Evolutionary conservation across 2,329 filamentous ascomycete genomes (phyloP), one percentile per base, ranked within the genome.

Genomic region (Fusarium siculi): DNA sequence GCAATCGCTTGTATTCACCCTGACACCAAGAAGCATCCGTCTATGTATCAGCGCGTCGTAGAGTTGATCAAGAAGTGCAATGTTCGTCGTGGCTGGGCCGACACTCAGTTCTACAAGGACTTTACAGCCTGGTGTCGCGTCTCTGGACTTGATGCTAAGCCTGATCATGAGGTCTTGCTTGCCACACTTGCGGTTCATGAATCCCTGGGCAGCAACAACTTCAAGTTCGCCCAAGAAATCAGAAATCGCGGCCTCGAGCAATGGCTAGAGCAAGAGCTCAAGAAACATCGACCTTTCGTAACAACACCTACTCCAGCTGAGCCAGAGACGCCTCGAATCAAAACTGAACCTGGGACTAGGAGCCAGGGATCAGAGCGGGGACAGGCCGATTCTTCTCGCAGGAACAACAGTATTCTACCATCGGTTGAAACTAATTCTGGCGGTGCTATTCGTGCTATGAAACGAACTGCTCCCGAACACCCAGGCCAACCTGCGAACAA

Each of bases 261-360:
- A 2, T 75, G 73, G 73, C 53, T 47, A 16, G 9, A n/a, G 4
- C 4, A 64, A 14, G 12, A 69, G 40, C 52, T 75, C 16, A n/a
- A 40, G 11, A 10, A 15, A 9, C 9, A 7, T 10, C 12, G 12
- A 9, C 32, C 44, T 4, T 7, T 44, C 15, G 23, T 32, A 4
- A 21, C 46, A 7, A 14, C 21, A 5, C 11, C 34, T 4, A 21
- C 28, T 2, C 7, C 47, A 12, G 15, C 16, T 12, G 12, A 18
- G 12, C 37, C 52, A 7, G 14, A 30, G 23, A 30, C 43, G 5
- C 40, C 23, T 12, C 34, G 4, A 16, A 18, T 61, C n/a, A 66
- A 67, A 16, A 2, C 30, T 9, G 59, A 63, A 30, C 44, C 28
- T 1, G 52, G 28, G 1, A 25, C 21, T 3, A 5, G 25, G 15